A percentile compares a stretch with the other conserved stretches of the same genome.
phyloP scores from a whole-genome alignment of 768 basidiomycete genomes.

The Boletus vinaceobasis region DNA sequence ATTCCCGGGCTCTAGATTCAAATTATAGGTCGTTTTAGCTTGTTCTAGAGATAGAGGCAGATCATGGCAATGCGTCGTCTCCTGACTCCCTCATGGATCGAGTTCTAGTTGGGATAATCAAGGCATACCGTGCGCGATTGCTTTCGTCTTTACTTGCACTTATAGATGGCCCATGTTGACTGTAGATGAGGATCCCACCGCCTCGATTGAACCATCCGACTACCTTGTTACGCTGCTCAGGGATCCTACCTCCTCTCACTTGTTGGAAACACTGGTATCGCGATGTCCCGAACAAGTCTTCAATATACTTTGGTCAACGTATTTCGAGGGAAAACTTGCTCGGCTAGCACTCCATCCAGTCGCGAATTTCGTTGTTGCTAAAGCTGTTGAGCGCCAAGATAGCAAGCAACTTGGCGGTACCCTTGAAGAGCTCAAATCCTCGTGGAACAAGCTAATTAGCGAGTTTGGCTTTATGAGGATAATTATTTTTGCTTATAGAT shows the following conservation, averaged over 20 bases:
- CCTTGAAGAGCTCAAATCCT: constrained; percentile 55
- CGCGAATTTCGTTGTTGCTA: constrained; percentile 90
- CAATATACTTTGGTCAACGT: constrained; percentile 65
- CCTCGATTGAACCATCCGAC: constrained; percentile 56
- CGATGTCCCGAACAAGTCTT: constrained; percentile 63
- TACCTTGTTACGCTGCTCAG: constrained; percentile 80
- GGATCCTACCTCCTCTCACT: constrained; percentile 85
- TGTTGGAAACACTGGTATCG: constrained; percentile 76
- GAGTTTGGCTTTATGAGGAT: constrained; percentile 30
- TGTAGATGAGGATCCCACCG: constrained; percentile 39
- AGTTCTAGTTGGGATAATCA: constrained; percentile 72
- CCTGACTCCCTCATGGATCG: constrained; percentile 78
- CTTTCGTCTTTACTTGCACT: not conserved
- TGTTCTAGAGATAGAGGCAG: constrained; percentile 78
- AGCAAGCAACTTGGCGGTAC: constrained; percentile 51
- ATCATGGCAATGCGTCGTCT: constrained; percentile 53
- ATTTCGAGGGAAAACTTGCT: constrained; percentile 71
- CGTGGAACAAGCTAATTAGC: constrained; percentile 69
- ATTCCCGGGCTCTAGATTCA: constrained; percentile 6
- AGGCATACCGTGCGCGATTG: constrained; percentile 51
- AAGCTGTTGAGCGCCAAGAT: constrained; percentile 64
- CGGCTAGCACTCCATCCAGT: constrained; percentile 83
- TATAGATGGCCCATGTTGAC: constrained; percentile 1
- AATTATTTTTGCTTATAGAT: constrained; percentile 1
- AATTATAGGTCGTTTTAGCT: constrained; percentile 46